Conservation (phyloP, 306 rosid species). For the Cucurbita ficifolia region DNA sequence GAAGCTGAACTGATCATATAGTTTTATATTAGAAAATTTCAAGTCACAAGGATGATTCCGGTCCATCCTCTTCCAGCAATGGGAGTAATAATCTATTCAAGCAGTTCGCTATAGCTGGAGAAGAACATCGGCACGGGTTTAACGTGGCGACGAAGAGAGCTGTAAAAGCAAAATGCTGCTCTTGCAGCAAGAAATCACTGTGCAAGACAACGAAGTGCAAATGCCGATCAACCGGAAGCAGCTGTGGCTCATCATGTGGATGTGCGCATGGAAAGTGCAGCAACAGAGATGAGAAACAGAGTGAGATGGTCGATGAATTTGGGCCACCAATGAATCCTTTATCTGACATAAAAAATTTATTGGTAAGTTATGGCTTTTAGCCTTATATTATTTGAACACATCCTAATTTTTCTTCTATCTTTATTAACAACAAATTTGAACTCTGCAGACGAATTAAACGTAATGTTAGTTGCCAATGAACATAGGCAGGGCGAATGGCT, state of each 20-base stretch:
- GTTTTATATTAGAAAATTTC: not conserved
- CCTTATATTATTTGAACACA: not conserved
- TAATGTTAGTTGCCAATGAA: not conserved
- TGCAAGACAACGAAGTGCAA: constrained; percentile 79
- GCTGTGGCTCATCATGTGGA: constrained; percentile 73
- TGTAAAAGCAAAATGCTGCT: constrained; percentile 46
- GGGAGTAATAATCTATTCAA: constrained; percentile 24
- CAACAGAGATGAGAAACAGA: constrained; percentile 53
- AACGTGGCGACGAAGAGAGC: constrained; percentile 18
- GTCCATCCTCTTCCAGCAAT: constrained; percentile 24
- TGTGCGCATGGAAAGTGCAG: constrained; percentile 53
- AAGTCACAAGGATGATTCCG: constrained; percentile 27
- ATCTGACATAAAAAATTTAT: constrained; percentile 57
- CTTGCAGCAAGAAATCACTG: constrained; percentile 62
- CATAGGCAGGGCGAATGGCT: not conserved
- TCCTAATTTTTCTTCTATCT: not conserved
- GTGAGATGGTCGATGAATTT: constrained; percentile 18
- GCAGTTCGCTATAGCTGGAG: constrained; percentile 22
- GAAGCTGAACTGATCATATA: not conserved
- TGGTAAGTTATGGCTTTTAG: constrained; percentile 21
- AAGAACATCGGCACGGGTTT: constrained; percentile 15
- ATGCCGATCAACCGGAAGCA: constrained; percentile 69
- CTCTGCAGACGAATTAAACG: not conserved
- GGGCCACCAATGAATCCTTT: constrained; percentile 48
- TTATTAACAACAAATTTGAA: not conserved